Conservation (phyloP, 2,329 filamentous ascomycete species). For the Apiospora koreana region DNA sequence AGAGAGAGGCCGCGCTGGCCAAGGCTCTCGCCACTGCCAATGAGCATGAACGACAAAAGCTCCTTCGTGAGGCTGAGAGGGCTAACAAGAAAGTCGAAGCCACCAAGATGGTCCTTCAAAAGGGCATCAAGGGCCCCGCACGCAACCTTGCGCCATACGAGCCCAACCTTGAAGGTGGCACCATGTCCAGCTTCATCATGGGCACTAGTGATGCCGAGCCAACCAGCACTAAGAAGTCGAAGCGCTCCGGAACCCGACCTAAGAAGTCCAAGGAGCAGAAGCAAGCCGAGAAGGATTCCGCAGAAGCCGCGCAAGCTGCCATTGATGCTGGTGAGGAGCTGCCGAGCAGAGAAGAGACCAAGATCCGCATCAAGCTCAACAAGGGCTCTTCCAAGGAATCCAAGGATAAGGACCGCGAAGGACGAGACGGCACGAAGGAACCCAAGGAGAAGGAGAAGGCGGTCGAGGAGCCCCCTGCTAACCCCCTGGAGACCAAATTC, state of each 20-base stretch:
- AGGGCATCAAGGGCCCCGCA: slow-evolving; percentile 78
- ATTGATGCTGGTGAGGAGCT: slow-evolving; percentile 77
- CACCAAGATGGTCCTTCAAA: slow-evolving; percentile 83
- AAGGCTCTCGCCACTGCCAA: slow-evolving; percentile 79
- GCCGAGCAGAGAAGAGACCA: slow-evolving; percentile 58
- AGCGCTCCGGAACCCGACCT: slow-evolving; percentile 66
- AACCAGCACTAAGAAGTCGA: slow-evolving; percentile 47
- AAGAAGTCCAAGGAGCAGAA: slow-evolving; percentile 93
- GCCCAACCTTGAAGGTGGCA: slow-evolving; percentile 80
- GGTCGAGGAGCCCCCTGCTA: slow-evolving; percentile 36
- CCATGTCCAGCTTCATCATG: slow-evolving; percentile 72
- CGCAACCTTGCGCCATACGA: slow-evolving; percentile 69
- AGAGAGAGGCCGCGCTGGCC: slow-evolving; percentile 80
- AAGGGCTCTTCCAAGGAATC: slow-evolving; percentile 45
- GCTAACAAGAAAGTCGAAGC: slow-evolving; percentile 91
- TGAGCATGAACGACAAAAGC: slow-evolving; percentile 77
- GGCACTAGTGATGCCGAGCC: slow-evolving; percentile 63
- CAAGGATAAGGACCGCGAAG: slow-evolving; percentile 41
- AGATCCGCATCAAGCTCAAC: slow-evolving; percentile 64
- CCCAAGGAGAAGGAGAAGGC: slow-evolving; percentile 42
- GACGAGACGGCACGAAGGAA: slow-evolving; percentile 25
- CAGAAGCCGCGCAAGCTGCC: slow-evolving; percentile 84
- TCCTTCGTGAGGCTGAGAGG: slow-evolving; percentile 82
- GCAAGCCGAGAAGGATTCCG: slow-evolving; percentile 77
- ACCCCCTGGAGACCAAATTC: slow-evolving; percentile 64